phyloP scores from a whole-genome alignment of 1,284 basidiomycete genomes.

The Trametes hirsuta region DNA sequence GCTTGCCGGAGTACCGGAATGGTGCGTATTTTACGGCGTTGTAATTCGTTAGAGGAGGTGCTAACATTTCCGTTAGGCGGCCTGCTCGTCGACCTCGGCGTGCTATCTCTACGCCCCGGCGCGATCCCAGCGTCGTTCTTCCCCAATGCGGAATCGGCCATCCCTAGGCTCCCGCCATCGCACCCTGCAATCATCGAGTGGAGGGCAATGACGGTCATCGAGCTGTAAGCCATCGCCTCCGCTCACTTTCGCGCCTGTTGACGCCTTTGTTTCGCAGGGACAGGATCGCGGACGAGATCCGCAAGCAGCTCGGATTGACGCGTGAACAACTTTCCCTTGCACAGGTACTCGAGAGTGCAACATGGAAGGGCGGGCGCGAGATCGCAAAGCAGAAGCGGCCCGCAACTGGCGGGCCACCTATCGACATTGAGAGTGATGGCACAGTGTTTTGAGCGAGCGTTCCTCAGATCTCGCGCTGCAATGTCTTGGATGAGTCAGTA shows the following conservation, averaged over 20 bases:
- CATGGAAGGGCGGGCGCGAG: constrained; percentile 94
- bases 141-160: constrained; percentile 50
- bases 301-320: constrained; percentile 55
- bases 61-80: constrained; percentile 58
- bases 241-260: background rate
- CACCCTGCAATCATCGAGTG: constrained; percentile 95
- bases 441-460: constrained; percentile 68
- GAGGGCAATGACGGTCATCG: constrained; percentile 92
- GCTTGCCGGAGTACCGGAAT: constrained; percentile 89
- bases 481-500: background rate
- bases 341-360: constrained; percentile 91
- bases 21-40: constrained; percentile 46
- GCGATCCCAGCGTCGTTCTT: constrained; percentile 46
- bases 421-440: constrained; percentile 85
- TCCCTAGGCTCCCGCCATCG: constrained; percentile 69
- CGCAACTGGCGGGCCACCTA: constrained; percentile 80
- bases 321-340: constrained; percentile 66
- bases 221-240: constrained; percentile 66
- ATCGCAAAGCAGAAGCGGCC: constrained; percentile 83
- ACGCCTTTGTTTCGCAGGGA: constrained; percentile 54
- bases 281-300: constrained; percentile 75
- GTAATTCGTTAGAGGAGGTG: no score
- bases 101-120: constrained; percentile 64
- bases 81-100: constrained; percentile 83
- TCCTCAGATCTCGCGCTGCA: background rate